phyloP scores from a whole-genome alignment of 75 land plant species.

The Sequoia sempervirens region DNA sequence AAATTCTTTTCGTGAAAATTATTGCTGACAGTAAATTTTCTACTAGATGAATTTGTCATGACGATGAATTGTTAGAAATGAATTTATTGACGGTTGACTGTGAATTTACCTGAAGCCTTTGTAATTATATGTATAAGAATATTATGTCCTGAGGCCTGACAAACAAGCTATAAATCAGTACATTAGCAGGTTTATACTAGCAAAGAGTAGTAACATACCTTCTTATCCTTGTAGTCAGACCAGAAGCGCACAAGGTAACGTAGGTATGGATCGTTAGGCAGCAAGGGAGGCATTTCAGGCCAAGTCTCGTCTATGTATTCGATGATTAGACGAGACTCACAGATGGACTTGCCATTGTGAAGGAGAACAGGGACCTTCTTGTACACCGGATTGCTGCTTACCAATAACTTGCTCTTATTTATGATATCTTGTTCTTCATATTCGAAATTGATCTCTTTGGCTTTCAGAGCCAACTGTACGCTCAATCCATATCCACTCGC shows the following conservation, averaged over 20 bases:
- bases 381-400: constrained; percentile 45
- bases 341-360: constrained; percentile 10
- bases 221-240: neutral
- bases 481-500: neutral
- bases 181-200: no score
- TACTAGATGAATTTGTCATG: no score
- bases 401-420: constrained; percentile 38
- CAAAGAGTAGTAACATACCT: neutral
- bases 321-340: constrained; percentile 30
- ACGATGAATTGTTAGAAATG: no score
- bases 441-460: constrained; percentile 3
- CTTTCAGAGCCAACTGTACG: neutral
- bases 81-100: no score
- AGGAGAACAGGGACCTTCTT: constrained; percentile 27
- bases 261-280: constrained; percentile 42
- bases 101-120: no score
- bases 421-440: constrained; percentile 31
- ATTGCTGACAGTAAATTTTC: no score
- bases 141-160: no score
- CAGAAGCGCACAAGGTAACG: constrained; percentile 33
- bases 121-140: no score
- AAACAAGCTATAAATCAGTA: no score
- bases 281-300: constrained; percentile 15
- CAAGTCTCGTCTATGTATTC: constrained; percentile 39
- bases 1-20: no score